Evolutionary conservation across 768 basidiomycete genomes (phyloP).

Genomic region (Punctularia strigosozonata): DNA sequence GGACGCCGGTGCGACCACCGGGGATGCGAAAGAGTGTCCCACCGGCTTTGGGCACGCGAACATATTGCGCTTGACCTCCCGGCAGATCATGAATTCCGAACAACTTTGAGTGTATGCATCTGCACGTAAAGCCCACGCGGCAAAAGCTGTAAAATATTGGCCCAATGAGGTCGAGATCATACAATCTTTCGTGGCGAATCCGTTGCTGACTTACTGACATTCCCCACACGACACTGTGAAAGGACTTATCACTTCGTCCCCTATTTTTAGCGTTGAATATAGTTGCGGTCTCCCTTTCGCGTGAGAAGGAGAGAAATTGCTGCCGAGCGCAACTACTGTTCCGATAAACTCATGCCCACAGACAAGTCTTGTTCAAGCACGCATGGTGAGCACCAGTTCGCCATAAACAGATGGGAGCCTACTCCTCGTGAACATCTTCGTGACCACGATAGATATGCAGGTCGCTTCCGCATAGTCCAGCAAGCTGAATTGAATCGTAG

Average conservation of each 20-base stretch:
- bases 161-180: too few relatives aligned
- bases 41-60: constrained; percentile 70
- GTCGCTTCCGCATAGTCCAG: constrained; percentile 65
- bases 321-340: constrained; percentile 55
- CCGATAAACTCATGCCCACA: constrained; percentile 76
- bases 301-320: constrained; percentile 32
- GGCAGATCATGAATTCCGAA: constrained; percentile 59
- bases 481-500: constrained; percentile 30
- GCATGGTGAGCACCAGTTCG: constrained; percentile 3
- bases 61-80: constrained; percentile 72
- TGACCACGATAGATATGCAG: constrained; percentile 66
- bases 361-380: constrained; percentile 30
- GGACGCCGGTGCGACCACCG: constrained; percentile 19
- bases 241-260: constrained; percentile 70
- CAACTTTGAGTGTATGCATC: constrained; percentile 47
- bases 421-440: constrained; percentile 40
- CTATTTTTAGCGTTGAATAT: constrained; percentile 53
- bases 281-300: constrained; percentile 41
- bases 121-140: constrained; percentile 59
- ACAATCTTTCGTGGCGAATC: neutral
- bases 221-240: constrained; percentile 80
- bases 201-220: constrained; percentile 50
- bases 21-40: constrained; percentile 62
- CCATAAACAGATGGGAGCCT: constrained; percentile 13
- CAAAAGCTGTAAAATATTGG: constrained; percentile 37